Base-by-base conservation (phyloP, 805 yeast species). In the Candida sanyiensis region DNA sequence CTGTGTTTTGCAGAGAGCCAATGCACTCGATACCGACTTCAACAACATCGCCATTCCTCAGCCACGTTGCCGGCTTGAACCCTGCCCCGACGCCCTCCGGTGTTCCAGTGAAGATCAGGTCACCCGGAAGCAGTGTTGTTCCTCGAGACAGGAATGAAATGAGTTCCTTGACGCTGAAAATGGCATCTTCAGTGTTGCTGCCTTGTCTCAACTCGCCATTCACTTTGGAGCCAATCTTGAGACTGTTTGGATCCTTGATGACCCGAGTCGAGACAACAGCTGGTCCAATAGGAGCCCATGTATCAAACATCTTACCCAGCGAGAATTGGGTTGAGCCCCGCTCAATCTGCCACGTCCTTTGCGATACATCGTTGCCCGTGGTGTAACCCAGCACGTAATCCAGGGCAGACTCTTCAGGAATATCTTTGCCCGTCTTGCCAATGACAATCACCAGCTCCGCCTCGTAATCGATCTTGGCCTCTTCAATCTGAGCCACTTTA, bases 281-380 rank as follows among this genome's bases (percentile, higher is more conserved):
- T 6, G 80, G 80, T 6, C 79, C 80, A 38, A 73, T 51, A 15
- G 80, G 80, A 2, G 77, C 75, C 67, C 69, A 73, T 7, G 67
- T 69, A 40, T 73, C 80, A 46, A 67, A 72, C 66, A 67, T 65
- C 52, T 73, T 73, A 9, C 75, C 73, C n/a, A 67, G 52, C 20
- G 65, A 54, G 65, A 72, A 74, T 46, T 73, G 80, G 19, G 74
- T 63, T 6, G 75, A 75, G 20, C 75, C 75, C 26, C 67, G 59
- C 38, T 66, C 61, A 34, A 63, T 58, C 50, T 74, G 79, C 79
- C 77, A 73, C 12, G 63, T 65, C 34, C 80, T 58, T 47, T 71
- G 75, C 12, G 75, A 69, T 12, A 73, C 70, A 48, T 73, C 80
- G 52, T 75, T 71, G 4, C 78, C 79, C 18, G 66, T 65, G 5